phyloP scores from a whole-genome alignment of 2,329 filamentous ascomycete species.

The Cercospora sesami region DNA sequence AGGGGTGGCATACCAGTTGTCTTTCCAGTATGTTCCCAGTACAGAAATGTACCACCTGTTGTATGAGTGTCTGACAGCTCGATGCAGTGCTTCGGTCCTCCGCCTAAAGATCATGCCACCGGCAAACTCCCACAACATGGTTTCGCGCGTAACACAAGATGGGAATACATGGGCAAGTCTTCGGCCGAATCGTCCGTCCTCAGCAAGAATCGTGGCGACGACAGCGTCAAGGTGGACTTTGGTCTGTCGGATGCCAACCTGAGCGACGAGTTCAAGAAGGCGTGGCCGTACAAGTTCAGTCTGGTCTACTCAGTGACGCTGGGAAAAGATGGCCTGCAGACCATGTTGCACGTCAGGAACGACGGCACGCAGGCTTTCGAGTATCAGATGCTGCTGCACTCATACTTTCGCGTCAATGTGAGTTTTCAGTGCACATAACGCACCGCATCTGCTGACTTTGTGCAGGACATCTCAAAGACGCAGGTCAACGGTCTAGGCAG shows the following conservation, averaged over 20 bases:
- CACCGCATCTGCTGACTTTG: slow-evolving; percentile 1
- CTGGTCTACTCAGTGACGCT: slow-evolving; percentile 65
- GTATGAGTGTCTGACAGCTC: background rate
- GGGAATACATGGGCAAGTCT: slow-evolving; percentile 92
- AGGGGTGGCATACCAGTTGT: slow-evolving; percentile 89
- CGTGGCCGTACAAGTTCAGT: slow-evolving; percentile 85
- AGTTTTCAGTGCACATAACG: slow-evolving; percentile 33
- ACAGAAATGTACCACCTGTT: background rate
- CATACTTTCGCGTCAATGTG: slow-evolving; percentile 81
- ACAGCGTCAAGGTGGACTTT: slow-evolving; percentile 91
- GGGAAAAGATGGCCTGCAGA: slow-evolving; percentile 67
- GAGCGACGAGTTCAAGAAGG: slow-evolving; percentile 63
- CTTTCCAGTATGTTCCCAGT: slow-evolving; percentile 69
- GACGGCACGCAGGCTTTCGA: slow-evolving; percentile 81
- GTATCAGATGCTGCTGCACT: slow-evolving; percentile 88
- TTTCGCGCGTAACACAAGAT: slow-evolving; percentile 83
- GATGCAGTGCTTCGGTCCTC: slow-evolving; percentile 74
- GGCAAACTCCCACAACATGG: slow-evolving; percentile 85
- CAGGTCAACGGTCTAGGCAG: slow-evolving; percentile 73
- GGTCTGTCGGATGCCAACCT: slow-evolving; percentile 76
- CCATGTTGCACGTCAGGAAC: slow-evolving; percentile 84
- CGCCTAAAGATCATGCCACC: slow-evolving; percentile 74
- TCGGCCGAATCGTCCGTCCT: slow-evolving; percentile 59
- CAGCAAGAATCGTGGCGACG: slow-evolving; percentile 50
- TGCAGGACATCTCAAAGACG: slow-evolving; percentile 74